Base-by-base conservation (phyloP, 1,284 basidiomycete genomes). In the Schizopora paradoxa region DNA sequence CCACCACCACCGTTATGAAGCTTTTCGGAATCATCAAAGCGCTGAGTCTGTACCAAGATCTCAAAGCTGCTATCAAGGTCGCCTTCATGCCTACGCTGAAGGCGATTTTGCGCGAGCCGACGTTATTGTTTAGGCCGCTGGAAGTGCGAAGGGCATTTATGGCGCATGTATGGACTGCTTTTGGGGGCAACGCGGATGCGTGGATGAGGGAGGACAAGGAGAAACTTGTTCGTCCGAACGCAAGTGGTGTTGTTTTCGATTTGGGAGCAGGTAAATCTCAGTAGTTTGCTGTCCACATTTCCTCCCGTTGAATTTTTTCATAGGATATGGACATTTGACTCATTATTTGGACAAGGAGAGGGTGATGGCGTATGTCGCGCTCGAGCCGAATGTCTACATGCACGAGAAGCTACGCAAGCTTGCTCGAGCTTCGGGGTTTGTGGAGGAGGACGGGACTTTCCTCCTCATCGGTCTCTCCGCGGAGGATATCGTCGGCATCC, bases 301-400 rank as follows among this genome's bases (percentile, higher is more conserved):
- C 11, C 8, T 11, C 33, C 10, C 23, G 11, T 25, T n/a, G 7
- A n/a, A n/a, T 25, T n/a, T 6, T 8, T 2, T n/a, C 16, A 18
- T 42, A 82, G 82, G 80, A 0, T 66, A 76, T 46, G 83, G 84
- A 0, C 81, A 84, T 56, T 75, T 73, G 0, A 64, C 69, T 5
- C 65, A 66, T 8, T 86, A 86, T 54, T 70, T 87, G 25, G 70
- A 83, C 50, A 64, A 56, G n/a, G 51, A 54, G 1, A 66, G 63
- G 31, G 77, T 86, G 23, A 72, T 73, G 0, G 75, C 68, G 57
- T 86, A 86, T 53, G 62, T 86, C 42, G 83, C 82, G 0, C 59
- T 87, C 7, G 83, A 86, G 55, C 82, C 84, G 8, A 86, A 85
- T 53, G 43, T 50, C 4, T 61, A 63, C 50, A 85, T 86, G 81